These are phyloP conservation scores for Diplodia corticola DNA, from an alignment of 2,329 filamentous ascomycete genomes.

Conservation along the genomic window DNA sequence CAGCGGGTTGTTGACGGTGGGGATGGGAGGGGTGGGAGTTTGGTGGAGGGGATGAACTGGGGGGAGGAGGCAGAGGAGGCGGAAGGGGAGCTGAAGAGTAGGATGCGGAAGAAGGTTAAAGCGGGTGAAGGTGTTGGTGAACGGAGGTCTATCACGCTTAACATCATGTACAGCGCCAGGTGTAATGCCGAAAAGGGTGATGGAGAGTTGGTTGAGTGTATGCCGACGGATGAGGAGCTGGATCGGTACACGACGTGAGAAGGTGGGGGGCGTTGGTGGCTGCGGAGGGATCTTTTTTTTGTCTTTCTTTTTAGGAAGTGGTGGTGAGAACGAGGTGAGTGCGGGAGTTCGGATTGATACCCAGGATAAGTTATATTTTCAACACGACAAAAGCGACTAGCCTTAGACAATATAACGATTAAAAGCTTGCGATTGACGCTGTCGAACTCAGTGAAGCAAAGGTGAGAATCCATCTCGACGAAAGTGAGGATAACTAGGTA, in stretches of 20 bases:
- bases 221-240: conserved; percentile 22
- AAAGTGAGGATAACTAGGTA: too few species aligned
- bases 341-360: not conserved
- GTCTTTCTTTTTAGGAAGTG: not conserved
- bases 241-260: conserved; percentile 11
- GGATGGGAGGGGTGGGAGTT: not conserved
- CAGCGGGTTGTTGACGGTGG: conserved; percentile 21
- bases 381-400: not conserved
- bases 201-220: conserved; percentile 4
- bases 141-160: conserved; percentile 12
- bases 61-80: not conserved
- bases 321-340: not conserved
- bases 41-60: conserved; percentile 20
- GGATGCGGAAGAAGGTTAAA: not conserved
- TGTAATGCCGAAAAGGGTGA: conserved; percentile 5
- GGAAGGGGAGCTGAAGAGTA: not conserved
- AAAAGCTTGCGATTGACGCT: too few species aligned
- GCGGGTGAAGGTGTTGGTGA: not conserved
- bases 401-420: not conserved
- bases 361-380: not conserved
- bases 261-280: not conserved
- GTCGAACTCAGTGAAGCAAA: too few species aligned
- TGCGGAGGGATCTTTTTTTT: not conserved
- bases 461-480: too few species aligned
- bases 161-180: conserved; percentile 20